Evolutionary conservation across 768 basidiomycete species (phyloP), one percentile per base, ranked within the genome.

Genomic region (Neoboletus magnificus): DNA sequence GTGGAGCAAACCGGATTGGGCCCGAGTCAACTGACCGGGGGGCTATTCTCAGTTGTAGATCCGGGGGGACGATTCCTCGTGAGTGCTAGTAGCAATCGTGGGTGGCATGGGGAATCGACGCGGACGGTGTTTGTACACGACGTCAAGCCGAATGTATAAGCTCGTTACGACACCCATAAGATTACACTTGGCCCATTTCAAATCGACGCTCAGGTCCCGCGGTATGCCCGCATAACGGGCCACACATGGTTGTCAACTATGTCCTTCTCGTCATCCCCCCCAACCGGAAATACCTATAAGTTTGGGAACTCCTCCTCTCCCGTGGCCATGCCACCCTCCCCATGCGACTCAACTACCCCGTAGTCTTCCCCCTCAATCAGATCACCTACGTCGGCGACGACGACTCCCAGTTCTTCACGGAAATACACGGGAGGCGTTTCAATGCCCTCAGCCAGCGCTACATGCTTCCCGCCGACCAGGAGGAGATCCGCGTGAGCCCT

Each of bases 81-180:
- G 57, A 94, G 90, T 65, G 90, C 93, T 16, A 94, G 92, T 62
- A 94, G 95, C 48, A 93, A 93, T 69, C 83, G 95, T 56, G 95
- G 93, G 54, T 95, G 93, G 91, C 86, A 89, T 64, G 94, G 93
- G 30, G 92, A 94, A 59, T 89, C 89, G 33, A 95, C 94, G 10
- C 81, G 82, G 61, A 94, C 92, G 15, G 87, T 97, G 12, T 86
- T 96, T 68, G 85, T 97, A 39, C 93, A 96, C 71, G 92, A 95
- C 66, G 84, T 97, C 69, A 91, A 85, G 51, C 50, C 67, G 61
- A 70, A 65, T 62, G 54, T 57, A 67, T 73, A 65, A 72, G 50
- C 62, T 71, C 63, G 44, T 73, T 71, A 71, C 69, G 67, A 62
- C 35, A 65, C 11, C 0, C 52, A 55, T 55, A 59, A 65, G 64